Conservation (phyloP, 1,139 yeast genomes). For the Tardiomyces digboiensis region DNA sequence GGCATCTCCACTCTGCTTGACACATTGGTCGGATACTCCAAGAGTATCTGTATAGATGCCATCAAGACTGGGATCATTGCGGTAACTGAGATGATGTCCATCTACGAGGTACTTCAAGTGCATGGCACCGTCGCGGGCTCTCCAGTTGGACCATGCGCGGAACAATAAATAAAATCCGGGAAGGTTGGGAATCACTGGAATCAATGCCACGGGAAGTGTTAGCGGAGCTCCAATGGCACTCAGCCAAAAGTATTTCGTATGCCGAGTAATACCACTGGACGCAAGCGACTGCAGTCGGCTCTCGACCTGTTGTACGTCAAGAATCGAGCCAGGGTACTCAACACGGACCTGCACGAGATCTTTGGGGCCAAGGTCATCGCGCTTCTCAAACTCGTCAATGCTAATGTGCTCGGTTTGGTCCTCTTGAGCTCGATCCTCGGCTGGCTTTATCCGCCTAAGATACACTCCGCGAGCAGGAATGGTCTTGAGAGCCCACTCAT, state of each 20-base stretch:
- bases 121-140: constrained; percentile 67
- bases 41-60: not conserved
- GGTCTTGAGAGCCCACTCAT: constrained; percentile 40
- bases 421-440: constrained; percentile 2
- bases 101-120: constrained; percentile 49
- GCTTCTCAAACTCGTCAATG: constrained; percentile 36
- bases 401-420: constrained; percentile 6
- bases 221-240: constrained; percentile 65
- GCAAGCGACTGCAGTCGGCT: constrained; percentile 24
- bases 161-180: constrained; percentile 87
- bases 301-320: constrained; percentile 13
- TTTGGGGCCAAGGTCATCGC: constrained; percentile 5
- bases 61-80: not conserved
- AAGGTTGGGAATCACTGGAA: constrained; percentile 90
- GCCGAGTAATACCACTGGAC: constrained; percentile 31
- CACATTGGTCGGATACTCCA: not conserved
- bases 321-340: constrained; percentile 17
- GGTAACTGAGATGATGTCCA: constrained; percentile 10
- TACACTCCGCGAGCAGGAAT: constrained; percentile 27
- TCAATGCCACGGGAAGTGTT: constrained; percentile 66
- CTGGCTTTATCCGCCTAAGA: constrained; percentile 1
- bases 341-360: constrained; percentile 16
- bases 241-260: constrained; percentile 34
- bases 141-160: constrained; percentile 76
- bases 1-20: constrained; percentile 1